Conservation (phyloP, 1,284 basidiomycete genomes). For the Pyrrhoderma noxium region DNA sequence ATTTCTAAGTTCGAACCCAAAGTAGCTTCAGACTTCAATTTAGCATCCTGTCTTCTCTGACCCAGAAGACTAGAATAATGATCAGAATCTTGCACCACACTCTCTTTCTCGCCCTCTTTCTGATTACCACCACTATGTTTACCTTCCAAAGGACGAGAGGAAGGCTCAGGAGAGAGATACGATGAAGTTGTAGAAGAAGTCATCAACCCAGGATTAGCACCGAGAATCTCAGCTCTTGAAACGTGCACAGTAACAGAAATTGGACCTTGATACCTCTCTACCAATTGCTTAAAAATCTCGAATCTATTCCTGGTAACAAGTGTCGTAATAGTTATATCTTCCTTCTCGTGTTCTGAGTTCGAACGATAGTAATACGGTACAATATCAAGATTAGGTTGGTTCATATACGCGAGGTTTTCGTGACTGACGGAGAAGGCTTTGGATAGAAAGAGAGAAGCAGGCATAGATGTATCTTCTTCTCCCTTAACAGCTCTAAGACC, state of each 20-base stretch:
- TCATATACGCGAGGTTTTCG: slow-evolving; percentile 15
- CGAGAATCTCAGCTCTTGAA: slow-evolving; percentile 28
- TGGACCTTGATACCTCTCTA: slow-evolving; percentile 69
- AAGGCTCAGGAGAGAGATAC: too few species aligned
- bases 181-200: too few species aligned
- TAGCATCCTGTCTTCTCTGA: too few species aligned
- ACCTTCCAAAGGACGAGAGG: too few species aligned
- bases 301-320: slow-evolving; percentile 76
- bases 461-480: neutral
- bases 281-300: slow-evolving; percentile 60
- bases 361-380: slow-evolving; percentile 77
- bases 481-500: too few species aligned
- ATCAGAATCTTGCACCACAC: too few species aligned
- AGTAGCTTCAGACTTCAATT: too few species aligned
- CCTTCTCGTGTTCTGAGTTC: slow-evolving; percentile 36
- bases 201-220: too few species aligned
- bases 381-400: slow-evolving; percentile 49
- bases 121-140: neutral
- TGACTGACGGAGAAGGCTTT: slow-evolving; percentile 17
- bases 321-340: slow-evolving; percentile 79
- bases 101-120: too few species aligned
- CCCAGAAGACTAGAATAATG: too few species aligned
- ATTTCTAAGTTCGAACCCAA: too few species aligned
- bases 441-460: slow-evolving; percentile 14
- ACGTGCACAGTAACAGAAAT: slow-evolving; percentile 79